Base-by-base conservation (phyloP, 1,284 basidiomycete species). In the Cryptococcus depauperatus region DNA sequence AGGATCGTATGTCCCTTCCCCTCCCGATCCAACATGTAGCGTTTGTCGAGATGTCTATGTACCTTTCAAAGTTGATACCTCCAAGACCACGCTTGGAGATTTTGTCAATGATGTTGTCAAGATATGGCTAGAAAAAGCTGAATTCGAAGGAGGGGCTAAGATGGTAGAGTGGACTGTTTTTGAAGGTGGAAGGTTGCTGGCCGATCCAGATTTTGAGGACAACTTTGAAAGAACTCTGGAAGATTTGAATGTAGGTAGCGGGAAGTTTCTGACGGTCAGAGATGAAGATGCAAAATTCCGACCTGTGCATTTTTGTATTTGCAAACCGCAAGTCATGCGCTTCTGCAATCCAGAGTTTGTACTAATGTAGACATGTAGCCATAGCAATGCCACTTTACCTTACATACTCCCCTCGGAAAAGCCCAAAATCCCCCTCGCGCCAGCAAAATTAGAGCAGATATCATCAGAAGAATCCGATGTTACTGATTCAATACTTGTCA, bases 11-110 rank as follows among this genome's bases (percentile, higher is more conserved):
- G n/a, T 41, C 4, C 80, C 81, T 57, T 75, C 70, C 9, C 71
- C 83, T 37, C 87, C 90, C 0, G 85, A 85, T 58, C 75, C 79
- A 0, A 66, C 70, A 13, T 98, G 93, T 58, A 83, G 84, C 0
- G 77, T 95, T 14, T 98, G 93, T 61, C 72, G 84, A 46, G 90
- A 95, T 55, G 79, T 82, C 0, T 98, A 97, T 67, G 73, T 81
- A 0, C 76, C 79, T 7, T 69, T 95, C 8, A 75, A 73, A 13
- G 85, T 87, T 50, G 84, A 89, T 57, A 75, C 81, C 0, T 64
- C 74, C 11, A 75, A 76, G 25, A 74, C 82, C 25, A 83, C 79
- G 11, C 74, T 97, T 0, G 78, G 82, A 0, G 79, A 86, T 41
- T 74, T 96, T 14, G 77, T 95, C 10, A 70, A 77, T 18, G 79